These are phyloP conservation scores for Telfairia occidentalis DNA, from an alignment of 331 rosid species.

Conservation along the genomic window DNA sequence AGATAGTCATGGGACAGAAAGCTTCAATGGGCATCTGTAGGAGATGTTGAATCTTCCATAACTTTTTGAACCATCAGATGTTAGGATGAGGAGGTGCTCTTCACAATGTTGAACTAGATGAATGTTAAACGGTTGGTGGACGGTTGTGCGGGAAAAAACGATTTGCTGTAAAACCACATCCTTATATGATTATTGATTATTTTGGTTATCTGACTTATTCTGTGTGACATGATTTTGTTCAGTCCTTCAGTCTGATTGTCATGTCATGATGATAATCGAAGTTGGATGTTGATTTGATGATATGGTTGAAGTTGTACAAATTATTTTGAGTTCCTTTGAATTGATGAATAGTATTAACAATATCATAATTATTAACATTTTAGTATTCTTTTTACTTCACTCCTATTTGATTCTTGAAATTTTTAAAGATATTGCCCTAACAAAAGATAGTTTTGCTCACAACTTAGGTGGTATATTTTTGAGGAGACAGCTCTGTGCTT, in stretches of 20 bases:
- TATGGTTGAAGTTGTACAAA: background rate
- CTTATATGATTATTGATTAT: background rate
- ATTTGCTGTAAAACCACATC: background rate
- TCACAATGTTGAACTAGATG: background rate
- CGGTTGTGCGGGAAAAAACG: background rate
- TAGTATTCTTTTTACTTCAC: background rate
- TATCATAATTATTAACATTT: too few species aligned
- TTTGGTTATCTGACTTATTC: background rate
- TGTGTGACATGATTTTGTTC: slow-evolving; percentile 5
- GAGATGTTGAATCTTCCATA: background rate
- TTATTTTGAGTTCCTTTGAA: background rate
- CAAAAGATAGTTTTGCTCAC: slow-evolving; percentile 14
- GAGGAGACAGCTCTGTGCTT: slow-evolving; percentile 85
- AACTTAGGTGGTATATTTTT: slow-evolving; percentile 81
- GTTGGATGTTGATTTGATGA: background rate
- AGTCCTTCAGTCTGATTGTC: background rate
- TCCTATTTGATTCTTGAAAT: background rate
- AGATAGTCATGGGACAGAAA: background rate
- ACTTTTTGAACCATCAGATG: background rate
- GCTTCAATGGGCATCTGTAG: background rate
- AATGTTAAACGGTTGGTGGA: background rate
- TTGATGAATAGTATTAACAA: background rate
- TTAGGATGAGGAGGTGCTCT: background rate
- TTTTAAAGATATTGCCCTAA: slow-evolving; percentile 7
- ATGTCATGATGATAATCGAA: background rate